Percentiles rank a stretch among this genome's conserved stretches.
Conservation (phyloP, 208 protist species). For the Porcisia deanei region DNA sequence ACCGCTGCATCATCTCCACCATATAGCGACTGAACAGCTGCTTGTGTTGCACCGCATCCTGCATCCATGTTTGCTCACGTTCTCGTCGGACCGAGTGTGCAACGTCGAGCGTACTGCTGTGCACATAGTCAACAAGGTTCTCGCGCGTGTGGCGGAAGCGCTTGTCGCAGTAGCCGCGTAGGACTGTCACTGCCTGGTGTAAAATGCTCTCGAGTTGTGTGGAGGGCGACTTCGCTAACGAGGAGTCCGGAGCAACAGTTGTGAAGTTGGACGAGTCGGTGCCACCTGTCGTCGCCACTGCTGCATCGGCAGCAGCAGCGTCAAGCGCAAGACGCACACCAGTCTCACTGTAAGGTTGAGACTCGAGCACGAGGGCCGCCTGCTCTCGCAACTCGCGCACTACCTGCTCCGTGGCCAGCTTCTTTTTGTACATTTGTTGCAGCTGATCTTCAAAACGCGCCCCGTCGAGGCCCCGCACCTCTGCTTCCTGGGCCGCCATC, state of each 20-base stretch:
- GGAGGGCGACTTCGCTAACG: neutral
- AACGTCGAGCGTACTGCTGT: constrained; percentile 45
- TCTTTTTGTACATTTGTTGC: constrained; percentile 20
- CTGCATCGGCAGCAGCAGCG: neutral
- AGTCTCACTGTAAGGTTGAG: constrained; percentile 30
- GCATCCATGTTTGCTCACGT: constrained; percentile 41
- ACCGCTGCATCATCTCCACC: constrained; percentile 41
- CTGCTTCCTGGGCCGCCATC: constrained; percentile 27
- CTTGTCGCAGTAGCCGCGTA: constrained; percentile 45
- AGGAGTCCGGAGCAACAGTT: neutral
- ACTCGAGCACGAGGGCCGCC: constrained; percentile 28
- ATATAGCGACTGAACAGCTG: constrained; percentile 38
- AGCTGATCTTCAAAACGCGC: constrained; percentile 43
- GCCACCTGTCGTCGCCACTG: neutral
- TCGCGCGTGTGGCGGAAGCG: constrained; percentile 36
- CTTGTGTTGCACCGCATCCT: constrained; percentile 49
- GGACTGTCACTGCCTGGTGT: constrained; percentile 29
- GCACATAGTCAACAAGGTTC: constrained; percentile 59
- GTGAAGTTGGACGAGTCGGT: constrained; percentile 1
- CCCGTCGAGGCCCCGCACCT: constrained; percentile 38
- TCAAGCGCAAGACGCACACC: constrained; percentile 28
- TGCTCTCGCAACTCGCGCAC: constrained; percentile 32
- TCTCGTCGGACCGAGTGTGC: constrained; percentile 42
- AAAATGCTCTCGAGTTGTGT: constrained; percentile 23
- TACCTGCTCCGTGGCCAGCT: constrained; percentile 6